These are phyloP conservation scores for Endothia cerciana DNA, from an alignment of 2,329 filamentous ascomycete species.

Conservation along the genomic window DNA sequence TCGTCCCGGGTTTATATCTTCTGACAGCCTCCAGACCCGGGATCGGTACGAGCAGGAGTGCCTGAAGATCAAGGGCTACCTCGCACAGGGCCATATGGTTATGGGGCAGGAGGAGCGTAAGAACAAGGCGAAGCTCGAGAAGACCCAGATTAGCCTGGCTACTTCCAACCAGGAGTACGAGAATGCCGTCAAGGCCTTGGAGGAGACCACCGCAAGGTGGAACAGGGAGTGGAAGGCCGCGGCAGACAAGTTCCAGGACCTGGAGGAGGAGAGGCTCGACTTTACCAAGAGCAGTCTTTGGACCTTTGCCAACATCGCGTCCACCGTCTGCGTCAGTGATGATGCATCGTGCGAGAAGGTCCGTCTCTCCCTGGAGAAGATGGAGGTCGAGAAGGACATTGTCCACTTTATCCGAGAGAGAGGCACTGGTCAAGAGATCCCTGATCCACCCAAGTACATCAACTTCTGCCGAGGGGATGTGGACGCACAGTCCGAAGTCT, in stretches of 20 bases:
- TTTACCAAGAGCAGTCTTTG: slow-evolving; percentile 98
- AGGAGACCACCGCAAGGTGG: slow-evolving; percentile 94
- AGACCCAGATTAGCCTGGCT: slow-evolving; percentile 94
- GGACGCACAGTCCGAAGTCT: slow-evolving; percentile 80
- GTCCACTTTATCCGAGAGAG: slow-evolving; percentile 81
- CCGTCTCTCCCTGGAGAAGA: slow-evolving; percentile 86
- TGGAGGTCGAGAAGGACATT: slow-evolving; percentile 97
- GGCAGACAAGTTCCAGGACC: slow-evolving; percentile 98
- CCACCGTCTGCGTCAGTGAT: slow-evolving; percentile 96
- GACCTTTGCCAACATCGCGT: slow-evolving; percentile 97
- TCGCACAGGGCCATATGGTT: slow-evolving; percentile 98
- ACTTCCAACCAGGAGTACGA: slow-evolving; percentile 94
- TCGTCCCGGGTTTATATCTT: neutral
- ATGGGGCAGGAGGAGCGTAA: slow-evolving; percentile 99
- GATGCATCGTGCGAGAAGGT: slow-evolving; percentile 97
- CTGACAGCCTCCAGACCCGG: slow-evolving; percentile 63
- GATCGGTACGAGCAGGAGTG: slow-evolving; percentile 98
- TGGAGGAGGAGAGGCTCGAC: slow-evolving; percentile 95
- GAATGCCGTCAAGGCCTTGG: slow-evolving; percentile 85
- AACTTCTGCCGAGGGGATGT: slow-evolving; percentile 94
- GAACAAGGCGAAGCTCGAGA: slow-evolving; percentile 98
- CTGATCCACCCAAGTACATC: slow-evolving; percentile 96
- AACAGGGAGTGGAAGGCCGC: slow-evolving; percentile 98
- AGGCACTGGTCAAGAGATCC: slow-evolving; percentile 96
- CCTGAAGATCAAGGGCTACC: slow-evolving; percentile 96